Evolutionary conservation across 345 rosid genomes (phyloP).

Genomic region (Corchorus capsularis): DNA sequence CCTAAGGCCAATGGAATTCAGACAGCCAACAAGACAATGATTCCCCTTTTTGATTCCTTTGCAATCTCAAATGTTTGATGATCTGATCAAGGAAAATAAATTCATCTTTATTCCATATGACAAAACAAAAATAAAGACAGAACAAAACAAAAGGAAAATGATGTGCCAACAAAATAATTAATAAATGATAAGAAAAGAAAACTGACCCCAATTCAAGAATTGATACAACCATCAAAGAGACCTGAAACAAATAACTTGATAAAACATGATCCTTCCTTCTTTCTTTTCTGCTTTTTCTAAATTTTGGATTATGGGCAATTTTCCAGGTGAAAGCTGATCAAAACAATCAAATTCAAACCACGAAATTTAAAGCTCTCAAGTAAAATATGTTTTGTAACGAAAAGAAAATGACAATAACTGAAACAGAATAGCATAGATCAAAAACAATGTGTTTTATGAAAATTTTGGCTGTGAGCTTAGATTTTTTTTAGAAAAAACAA

Average conservation of each 20-base stretch:
- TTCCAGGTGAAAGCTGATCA: background rate
- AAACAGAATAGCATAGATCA: background rate
- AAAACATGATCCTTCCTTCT: background rate
- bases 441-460: background rate
- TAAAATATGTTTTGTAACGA: background rate
- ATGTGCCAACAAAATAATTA: background rate
- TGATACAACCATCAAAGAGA: background rate
- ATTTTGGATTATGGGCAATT: background rate
- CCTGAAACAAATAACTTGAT: conserved; percentile 1
- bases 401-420: background rate
- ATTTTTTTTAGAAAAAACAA: background rate
- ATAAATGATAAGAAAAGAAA: background rate
- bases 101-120: conserved; percentile 22
- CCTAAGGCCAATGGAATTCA: conserved; percentile 10
- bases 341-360: conserved; percentile 1
- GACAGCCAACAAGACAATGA: conserved; percentile 14
- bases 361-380: background rate
- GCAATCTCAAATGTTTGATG: conserved; percentile 11
- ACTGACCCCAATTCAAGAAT: background rate
- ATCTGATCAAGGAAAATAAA: conserved; percentile 20
- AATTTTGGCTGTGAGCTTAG: background rate
- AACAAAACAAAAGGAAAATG: background rate
- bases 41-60: background rate
- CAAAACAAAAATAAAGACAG: background rate
- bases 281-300: conserved; percentile 13